These are phyloP conservation scores for Leccinum pachyderme DNA, from an alignment of 1,284 basidiomycete species.

Conservation along the genomic window DNA sequence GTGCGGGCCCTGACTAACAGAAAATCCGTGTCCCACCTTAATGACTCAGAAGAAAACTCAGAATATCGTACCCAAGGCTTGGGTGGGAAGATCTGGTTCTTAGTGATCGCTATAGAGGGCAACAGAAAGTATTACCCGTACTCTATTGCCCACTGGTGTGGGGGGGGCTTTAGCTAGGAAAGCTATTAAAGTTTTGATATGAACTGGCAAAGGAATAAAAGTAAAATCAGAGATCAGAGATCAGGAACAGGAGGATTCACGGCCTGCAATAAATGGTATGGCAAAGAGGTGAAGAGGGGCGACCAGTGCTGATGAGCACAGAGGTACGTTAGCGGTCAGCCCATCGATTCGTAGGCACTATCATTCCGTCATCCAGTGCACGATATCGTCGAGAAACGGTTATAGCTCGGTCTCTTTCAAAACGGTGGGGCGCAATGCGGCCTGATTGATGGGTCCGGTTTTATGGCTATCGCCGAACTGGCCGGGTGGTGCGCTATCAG, in stretches of 20 bases:
- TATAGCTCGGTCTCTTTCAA: conserved; percentile 22
- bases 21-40: background rate
- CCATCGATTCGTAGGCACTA: conserved; percentile 28
- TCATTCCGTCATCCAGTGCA: conserved; percentile 20
- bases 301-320: background rate
- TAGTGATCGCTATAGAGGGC: conserved; percentile 16
- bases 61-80: conserved; percentile 22
- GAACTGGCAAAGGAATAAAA: conserved; percentile 12
- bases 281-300: conserved; percentile 26
- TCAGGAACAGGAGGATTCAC: background rate
- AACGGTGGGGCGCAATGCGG: conserved; percentile 4
- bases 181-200: conserved; percentile 13
- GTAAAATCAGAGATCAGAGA: background rate
- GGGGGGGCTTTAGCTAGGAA: conserved; percentile 19
- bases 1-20: background rate
- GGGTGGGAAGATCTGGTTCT: conserved; percentile 22
- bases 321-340: background rate
- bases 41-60: background rate
- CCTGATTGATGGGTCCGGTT: conserved; percentile 1
- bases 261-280: background rate
- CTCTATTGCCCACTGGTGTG: background rate
- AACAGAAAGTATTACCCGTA: conserved; percentile 21
- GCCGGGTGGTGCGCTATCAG: conserved; percentile 1
- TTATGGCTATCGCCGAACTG: conserved; percentile 15
- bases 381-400: conserved; percentile 25